These are phyloP conservation scores for Pyrenophora tritici-repentis DNA, from an alignment of 2,329 filamentous ascomycete genomes.

Conservation along the genomic window DNA sequence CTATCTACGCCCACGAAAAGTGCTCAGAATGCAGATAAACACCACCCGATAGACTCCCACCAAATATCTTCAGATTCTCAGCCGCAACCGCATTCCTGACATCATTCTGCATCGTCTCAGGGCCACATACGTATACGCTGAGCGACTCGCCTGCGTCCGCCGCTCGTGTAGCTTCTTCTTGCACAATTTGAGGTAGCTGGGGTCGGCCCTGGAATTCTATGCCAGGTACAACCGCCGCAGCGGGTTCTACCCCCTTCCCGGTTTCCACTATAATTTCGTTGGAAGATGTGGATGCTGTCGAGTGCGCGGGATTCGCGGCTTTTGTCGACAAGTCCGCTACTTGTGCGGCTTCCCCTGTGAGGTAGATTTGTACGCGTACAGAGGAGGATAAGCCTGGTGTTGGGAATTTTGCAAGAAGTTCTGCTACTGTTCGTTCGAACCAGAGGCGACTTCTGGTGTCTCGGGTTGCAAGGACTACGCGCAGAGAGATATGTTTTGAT, in stretches of 20 bases:
- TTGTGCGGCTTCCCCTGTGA: slow-evolving; percentile 32
- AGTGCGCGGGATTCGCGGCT: background rate
- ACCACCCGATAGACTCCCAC: slow-evolving; percentile 35
- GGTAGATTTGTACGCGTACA: slow-evolving; percentile 29
- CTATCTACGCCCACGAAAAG: slow-evolving; percentile 40
- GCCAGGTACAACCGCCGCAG: slow-evolving; percentile 11
- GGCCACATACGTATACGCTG: slow-evolving; percentile 53
- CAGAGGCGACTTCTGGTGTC: slow-evolving; percentile 43
- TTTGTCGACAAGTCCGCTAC: background rate
- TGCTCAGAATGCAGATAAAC: slow-evolving; percentile 57
- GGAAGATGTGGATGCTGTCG: background rate
- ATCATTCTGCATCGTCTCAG: slow-evolving; percentile 54
- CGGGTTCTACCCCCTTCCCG: background rate
- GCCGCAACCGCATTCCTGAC: slow-evolving; percentile 54
- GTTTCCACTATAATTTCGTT: background rate
- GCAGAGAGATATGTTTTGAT: slow-evolving; percentile 19
- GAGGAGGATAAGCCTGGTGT: slow-evolving; percentile 11
- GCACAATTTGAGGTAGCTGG: slow-evolving; percentile 35
- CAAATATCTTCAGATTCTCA: slow-evolving; percentile 49
- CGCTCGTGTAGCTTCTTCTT: slow-evolving; percentile 23
- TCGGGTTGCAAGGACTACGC: slow-evolving; percentile 46
- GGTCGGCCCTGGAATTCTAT: slow-evolving; percentile 41
- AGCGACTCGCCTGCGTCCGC: slow-evolving; percentile 23
- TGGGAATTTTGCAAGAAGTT: slow-evolving; percentile 32
- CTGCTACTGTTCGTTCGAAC: slow-evolving; percentile 41